phyloP scores from a whole-genome alignment of 2,329 filamentous ascomycete species.

The Niveomyces coronatus region DNA sequence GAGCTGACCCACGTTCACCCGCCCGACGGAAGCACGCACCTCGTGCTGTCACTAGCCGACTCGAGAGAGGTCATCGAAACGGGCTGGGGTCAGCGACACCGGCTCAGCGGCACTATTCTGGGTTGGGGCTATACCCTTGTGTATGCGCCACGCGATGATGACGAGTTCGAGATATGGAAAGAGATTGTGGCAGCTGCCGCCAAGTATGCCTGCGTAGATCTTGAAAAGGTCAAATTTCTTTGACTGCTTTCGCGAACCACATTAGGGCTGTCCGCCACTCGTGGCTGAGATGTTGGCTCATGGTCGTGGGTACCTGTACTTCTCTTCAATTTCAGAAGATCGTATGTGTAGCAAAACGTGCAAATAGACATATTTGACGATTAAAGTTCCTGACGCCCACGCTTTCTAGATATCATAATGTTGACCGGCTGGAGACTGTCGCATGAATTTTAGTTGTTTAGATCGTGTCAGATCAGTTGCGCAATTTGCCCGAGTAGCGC shows the following conservation, averaged over 20 bases:
- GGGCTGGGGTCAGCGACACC: slow-evolving; percentile 31
- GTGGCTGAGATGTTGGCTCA: neutral
- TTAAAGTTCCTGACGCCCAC: no score
- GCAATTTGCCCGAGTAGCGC: no score
- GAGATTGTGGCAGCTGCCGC: slow-evolving; percentile 10
- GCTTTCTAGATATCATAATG: no score
- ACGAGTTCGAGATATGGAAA: slow-evolving; percentile 14
- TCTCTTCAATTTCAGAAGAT: no score
- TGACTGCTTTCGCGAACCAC: neutral
- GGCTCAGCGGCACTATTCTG: slow-evolving; percentile 14
- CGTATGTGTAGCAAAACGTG: no score
- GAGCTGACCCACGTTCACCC: slow-evolving; percentile 28
- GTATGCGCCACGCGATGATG: slow-evolving; percentile 12
- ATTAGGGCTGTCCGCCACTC: neutral
- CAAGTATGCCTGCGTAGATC: slow-evolving; percentile 11
- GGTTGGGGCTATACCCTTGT: slow-evolving; percentile 14
- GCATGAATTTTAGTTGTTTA: no score
- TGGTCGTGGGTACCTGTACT: no score
- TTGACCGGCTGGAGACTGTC: no score
- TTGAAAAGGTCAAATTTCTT: neutral
- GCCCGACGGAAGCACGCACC: slow-evolving; percentile 27
- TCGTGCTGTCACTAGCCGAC: slow-evolving; percentile 26
- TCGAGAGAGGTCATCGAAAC: slow-evolving; percentile 22
- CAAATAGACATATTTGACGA: no score
- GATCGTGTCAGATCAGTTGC: no score